Percentiles rank a stretch among this genome's conserved stretches.
Evolutionary conservation across 371 early-diverging fungal species (phyloP).

Genomic region (Saksenaea vasiformis): DNA sequence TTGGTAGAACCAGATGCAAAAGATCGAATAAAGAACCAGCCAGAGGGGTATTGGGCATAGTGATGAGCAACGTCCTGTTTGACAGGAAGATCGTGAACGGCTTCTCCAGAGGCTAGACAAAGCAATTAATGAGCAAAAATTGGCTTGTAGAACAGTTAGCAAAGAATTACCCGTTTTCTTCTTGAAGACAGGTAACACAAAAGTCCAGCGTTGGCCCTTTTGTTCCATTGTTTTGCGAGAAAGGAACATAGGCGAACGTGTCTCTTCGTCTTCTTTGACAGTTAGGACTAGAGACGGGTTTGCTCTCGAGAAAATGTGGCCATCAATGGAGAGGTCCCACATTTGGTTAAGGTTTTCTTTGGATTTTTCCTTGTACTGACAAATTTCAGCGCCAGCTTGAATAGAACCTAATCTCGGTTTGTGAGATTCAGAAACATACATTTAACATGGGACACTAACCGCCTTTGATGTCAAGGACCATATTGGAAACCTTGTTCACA

Average conservation of each 20-base stretch:
- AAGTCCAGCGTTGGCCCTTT: conserved; percentile 52
- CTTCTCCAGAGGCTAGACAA: not conserved
- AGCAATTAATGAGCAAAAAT: not conserved
- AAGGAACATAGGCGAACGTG: conserved; percentile 26
- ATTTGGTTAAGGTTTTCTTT: conserved; percentile 36
- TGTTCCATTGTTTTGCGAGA: conserved; percentile 27
- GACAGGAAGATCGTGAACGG: conserved; percentile 11
- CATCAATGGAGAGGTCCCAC: conserved; percentile 43
- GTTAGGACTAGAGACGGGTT: conserved; percentile 32
- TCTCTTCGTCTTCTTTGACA: conserved; percentile 27
- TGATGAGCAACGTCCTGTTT: conserved; percentile 32
- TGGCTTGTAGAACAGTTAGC: not conserved
- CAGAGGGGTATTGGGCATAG: conserved; percentile 43
- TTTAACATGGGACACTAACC: conserved; percentile 34
- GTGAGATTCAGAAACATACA: not conserved
- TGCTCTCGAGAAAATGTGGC: conserved; percentile 30
- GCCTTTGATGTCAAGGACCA: conserved; percentile 61
- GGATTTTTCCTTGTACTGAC: conserved; percentile 44
- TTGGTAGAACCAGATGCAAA: conserved; percentile 29
- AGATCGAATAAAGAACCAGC: conserved; percentile 49
- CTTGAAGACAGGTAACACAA: conserved; percentile 51
- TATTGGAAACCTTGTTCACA: conserved; percentile 56
- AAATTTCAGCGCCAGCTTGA: conserved; percentile 30
- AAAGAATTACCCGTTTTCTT: conserved; percentile 36
- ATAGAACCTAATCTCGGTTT: conserved; percentile 24